Evolutionary conservation across 2,329 filamentous ascomycete genomes (phyloP).

Genomic region (Tympanopsis confertula): DNA sequence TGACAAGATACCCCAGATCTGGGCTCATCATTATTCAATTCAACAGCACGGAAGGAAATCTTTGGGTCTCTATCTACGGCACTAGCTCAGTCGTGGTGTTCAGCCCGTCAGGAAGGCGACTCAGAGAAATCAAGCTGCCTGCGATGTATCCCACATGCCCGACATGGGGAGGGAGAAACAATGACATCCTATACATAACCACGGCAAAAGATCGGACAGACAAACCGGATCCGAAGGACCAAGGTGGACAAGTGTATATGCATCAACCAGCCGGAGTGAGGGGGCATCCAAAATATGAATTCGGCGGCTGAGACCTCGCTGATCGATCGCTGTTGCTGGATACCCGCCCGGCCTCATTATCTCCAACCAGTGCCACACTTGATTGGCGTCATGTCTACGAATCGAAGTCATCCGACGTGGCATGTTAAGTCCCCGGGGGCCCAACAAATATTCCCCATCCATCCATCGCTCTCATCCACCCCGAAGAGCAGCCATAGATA

Average conservation of each 20-base stretch:
- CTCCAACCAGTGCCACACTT: too few relatives aligned
- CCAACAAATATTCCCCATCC: too few relatives aligned
- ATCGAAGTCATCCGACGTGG: too few relatives aligned
- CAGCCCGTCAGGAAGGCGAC: conserved; percentile 14
- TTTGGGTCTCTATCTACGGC: conserved; percentile 22
- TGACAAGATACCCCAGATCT: neutral
- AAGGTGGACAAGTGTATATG: conserved; percentile 22
- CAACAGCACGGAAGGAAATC: conserved; percentile 17
- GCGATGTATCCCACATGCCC: conserved; percentile 20
- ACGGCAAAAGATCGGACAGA: conserved; percentile 13
- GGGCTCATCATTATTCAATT: neutral
- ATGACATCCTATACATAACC: conserved; percentile 18
- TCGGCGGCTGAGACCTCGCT: too few relatives aligned
- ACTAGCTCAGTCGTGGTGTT: conserved; percentile 20
- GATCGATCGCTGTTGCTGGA: too few relatives aligned
- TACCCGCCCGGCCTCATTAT: too few relatives aligned
- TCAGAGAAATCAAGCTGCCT: conserved; percentile 19
- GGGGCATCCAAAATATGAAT: conserved; percentile 19
- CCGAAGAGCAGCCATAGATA: too few relatives aligned
- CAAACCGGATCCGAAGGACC: conserved; percentile 12
- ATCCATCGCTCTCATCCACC: too few relatives aligned
- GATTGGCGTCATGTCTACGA: too few relatives aligned
- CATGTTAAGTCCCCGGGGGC: too few relatives aligned
- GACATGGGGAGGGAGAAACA: conserved; percentile 20
- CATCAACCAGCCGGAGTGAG: conserved; percentile 12